These are phyloP conservation scores for Hypholoma fasciculare DNA, from an alignment of 768 basidiomycete species.

Conservation along the genomic window DNA sequence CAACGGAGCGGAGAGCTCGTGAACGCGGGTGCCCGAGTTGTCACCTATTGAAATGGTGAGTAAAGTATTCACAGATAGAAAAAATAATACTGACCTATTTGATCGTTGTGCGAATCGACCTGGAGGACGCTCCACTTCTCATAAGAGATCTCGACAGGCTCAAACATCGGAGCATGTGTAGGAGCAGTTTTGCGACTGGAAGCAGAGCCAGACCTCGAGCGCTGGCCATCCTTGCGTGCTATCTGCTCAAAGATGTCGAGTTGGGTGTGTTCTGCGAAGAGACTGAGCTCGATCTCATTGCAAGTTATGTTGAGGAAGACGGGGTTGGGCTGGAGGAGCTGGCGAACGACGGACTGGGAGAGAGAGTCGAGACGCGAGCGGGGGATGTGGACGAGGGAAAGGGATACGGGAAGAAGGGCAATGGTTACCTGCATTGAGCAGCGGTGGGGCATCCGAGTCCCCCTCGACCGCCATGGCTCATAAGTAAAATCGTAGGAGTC, in stretches of 20 bases:
- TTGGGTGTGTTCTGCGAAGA: conserved; percentile 63
- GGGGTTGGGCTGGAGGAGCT: conserved; percentile 66
- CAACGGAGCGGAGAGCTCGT: conserved; percentile 74
- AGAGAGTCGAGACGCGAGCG: conserved; percentile 62
- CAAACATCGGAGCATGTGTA: conserved; percentile 25
- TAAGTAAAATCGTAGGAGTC: conserved; percentile 1
- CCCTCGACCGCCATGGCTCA: not conserved
- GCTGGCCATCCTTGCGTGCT: conserved; percentile 53
- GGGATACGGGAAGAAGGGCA: conserved; percentile 67
- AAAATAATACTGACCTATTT: conserved; percentile 48
- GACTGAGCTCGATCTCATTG: conserved; percentile 77
- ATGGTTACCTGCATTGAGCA: conserved; percentile 54
- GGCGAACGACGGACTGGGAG: conserved; percentile 62
- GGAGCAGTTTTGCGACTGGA: conserved; percentile 24
- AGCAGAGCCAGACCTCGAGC: conserved; percentile 40
- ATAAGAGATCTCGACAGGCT: conserved; percentile 67
- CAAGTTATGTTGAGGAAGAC: conserved; percentile 75
- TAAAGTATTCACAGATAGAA: conserved; percentile 6
- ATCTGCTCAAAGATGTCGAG: conserved; percentile 62
- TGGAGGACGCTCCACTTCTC: conserved; percentile 81
- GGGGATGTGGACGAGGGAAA: conserved; percentile 75
- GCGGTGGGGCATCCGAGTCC: not conserved
- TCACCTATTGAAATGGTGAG: conserved; percentile 35
- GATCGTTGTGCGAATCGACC: conserved; percentile 77
- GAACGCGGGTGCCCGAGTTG: conserved; percentile 69